Percentiles rank a stretch among this genome's conserved stretches.
Conservation (phyloP, 176 grass and related monocot genomes). For the Guadua angustifolia region DNA sequence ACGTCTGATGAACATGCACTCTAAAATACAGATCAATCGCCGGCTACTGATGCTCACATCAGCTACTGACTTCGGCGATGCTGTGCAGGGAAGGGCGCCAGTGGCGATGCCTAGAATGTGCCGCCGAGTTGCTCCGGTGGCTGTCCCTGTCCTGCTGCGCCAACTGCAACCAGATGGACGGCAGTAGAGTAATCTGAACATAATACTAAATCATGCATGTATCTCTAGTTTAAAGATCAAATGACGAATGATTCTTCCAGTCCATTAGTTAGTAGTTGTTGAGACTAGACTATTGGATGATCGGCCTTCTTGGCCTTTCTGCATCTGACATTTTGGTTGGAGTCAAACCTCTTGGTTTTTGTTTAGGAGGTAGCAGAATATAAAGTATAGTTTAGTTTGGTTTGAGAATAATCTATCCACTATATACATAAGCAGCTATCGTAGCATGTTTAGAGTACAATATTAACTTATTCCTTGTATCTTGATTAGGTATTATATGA, state of each 20-base stretch:
- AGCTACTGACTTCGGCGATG: constrained; percentile 68
- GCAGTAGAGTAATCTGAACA: constrained; percentile 36
- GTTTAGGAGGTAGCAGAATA: not conserved
- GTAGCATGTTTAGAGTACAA: constrained; percentile 33
- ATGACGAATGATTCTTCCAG: not conserved
- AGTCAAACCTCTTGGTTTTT: constrained; percentile 42
- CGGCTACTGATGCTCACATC: constrained; percentile 1
- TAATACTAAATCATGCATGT: not conserved
- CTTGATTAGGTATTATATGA: constrained; percentile 40
- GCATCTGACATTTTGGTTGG: constrained; percentile 29
- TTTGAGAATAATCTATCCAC: constrained; percentile 21
- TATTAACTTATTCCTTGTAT: constrained; percentile 43
- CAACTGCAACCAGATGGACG: constrained; percentile 31
- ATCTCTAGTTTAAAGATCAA: constrained; percentile 5
- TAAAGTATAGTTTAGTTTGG: constrained; percentile 6
- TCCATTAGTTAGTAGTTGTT: constrained; percentile 7
- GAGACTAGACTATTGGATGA: not conserved
- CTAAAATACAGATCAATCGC: constrained; percentile 11
- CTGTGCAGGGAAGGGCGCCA: constrained; percentile 87
- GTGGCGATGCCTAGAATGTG: constrained; percentile 52
- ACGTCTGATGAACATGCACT: constrained; percentile 23
- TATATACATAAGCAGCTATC: constrained; percentile 19
- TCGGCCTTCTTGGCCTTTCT: constrained; percentile 24
- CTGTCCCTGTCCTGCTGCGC: constrained; percentile 41
- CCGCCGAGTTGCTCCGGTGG: constrained; percentile 31